phyloP scores from a whole-genome alignment of 371 early-diverging fungal species.

The Vairimorpha apis region DNA sequence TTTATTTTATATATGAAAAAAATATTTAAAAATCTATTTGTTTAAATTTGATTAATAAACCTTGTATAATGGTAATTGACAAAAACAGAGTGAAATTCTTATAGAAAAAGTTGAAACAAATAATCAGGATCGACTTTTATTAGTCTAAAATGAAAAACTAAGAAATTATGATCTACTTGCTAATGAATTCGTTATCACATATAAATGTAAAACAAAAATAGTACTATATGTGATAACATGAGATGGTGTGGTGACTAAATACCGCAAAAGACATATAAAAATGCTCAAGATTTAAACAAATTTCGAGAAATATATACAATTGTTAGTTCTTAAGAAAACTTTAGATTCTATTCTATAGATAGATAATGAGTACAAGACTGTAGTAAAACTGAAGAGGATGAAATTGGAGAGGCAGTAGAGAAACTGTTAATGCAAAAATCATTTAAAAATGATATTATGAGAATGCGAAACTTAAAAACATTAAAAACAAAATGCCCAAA shows the following conservation, averaged over 20 bases:
- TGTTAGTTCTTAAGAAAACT: background rate
- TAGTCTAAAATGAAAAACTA: background rate
- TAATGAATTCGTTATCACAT: background rate
- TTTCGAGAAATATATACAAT: background rate
- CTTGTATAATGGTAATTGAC: too few relatives aligned
- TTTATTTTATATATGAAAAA: too few relatives aligned
- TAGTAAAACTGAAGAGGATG: background rate
- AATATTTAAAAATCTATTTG: too few relatives aligned
- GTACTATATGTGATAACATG: background rate
- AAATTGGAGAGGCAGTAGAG: background rate
- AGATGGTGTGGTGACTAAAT: conserved; percentile 4
- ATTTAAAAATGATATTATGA: too few relatives aligned
- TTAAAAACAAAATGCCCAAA: too few relatives aligned
- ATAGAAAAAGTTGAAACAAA: too few relatives aligned
- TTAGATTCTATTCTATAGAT: background rate
- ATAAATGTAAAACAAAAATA: background rate
- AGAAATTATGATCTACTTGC: conserved; percentile 1
- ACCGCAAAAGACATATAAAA: background rate
- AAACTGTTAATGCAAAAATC: too few relatives aligned
- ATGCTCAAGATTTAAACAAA: background rate
- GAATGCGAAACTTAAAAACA: too few relatives aligned
- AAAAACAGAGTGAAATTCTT: too few relatives aligned
- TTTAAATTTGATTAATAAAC: too few relatives aligned
- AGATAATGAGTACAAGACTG: background rate
- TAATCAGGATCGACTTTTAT: too few relatives aligned